Evolutionary conservation across 2,329 filamentous ascomycete genomes (phyloP), one percentile per base, ranked within the genome.

Genomic region (Exophiala viscosa): DNA sequence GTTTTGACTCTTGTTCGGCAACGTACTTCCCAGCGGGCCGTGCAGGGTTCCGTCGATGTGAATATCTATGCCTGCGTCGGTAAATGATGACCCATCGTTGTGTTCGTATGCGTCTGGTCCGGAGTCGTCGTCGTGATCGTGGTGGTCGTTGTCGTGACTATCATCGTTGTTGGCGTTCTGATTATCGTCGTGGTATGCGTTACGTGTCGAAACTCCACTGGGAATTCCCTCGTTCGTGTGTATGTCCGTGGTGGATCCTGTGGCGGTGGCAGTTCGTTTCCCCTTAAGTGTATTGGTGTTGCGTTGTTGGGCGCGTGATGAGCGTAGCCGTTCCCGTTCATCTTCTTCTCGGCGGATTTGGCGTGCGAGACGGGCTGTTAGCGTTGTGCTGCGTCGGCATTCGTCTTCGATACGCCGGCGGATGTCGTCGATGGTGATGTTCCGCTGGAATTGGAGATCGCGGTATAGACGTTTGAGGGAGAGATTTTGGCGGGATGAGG

Each of bases 361-460:
- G 14, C 54, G 35, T 32, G 41, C 43, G n/a, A 61, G 35, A 23
- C 48, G 39, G 3, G 54, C 54, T 15, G 50, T 31, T 14, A 59
- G 53, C 14, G 43, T 47, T 7, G 35, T 51, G 18, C 52, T 52
- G 15, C 40, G 41, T 63, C 78, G 80, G 43, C 80, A 78, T 67
- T 91, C 86, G n/a, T 72, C 71, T 5, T 78, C 76, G 52, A 91
- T 86, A 61, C 82, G 87, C 68, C 64, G 72, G 48, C 82, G 77
- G 11, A 95, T 84, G 3, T 74, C 68, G 62, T 92, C 87, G 48
- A 90, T 78, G 9, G 86, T 75, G 43, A 79, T 77, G 56, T 85
- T 83, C 49, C 90, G 83, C 66, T 90, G 81, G 54, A 84, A 79
- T 64, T 93, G 87, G 2, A 95, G 77, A 67, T 93, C 87, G 43